Evolutionary conservation across 2,329 filamentous ascomycete genomes (phyloP).

Genomic region (Samsoniella hepiali): DNA sequence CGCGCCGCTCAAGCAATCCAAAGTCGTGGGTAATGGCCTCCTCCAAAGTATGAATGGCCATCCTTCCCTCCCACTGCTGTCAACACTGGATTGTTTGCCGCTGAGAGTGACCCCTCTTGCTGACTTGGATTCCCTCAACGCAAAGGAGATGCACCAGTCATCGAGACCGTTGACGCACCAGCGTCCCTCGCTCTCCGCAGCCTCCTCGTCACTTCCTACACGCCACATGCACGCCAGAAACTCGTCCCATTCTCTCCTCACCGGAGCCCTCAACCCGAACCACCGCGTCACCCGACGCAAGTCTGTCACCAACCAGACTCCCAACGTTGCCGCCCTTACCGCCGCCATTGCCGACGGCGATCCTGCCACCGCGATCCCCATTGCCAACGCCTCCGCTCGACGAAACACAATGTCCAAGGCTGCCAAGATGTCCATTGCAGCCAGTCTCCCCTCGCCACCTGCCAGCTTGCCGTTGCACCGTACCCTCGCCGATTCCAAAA

Average conservation of each 20-base stretch:
- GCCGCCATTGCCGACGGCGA: constrained; percentile 69
- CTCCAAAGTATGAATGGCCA: constrained; percentile 52
- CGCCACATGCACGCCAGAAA: constrained; percentile 68
- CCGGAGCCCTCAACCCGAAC: constrained; percentile 71
- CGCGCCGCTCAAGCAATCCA: constrained; percentile 32
- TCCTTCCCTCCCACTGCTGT: constrained; percentile 12
- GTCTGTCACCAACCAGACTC: constrained; percentile 76
- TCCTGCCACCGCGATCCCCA: constrained; percentile 52
- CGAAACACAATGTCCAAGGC: constrained; percentile 69
- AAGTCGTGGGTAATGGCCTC: constrained; percentile 55
- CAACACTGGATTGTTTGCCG: constrained; percentile 25
- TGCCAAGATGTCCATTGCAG: constrained; percentile 49
- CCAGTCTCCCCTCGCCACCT: constrained; percentile 60
- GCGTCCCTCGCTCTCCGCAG: constrained; percentile 57
- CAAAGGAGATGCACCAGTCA: constrained; percentile 61
- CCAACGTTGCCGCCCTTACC: constrained; percentile 72
- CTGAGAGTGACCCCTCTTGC: constrained; percentile 27
- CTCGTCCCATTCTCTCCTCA: constrained; percentile 78
- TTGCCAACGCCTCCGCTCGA: constrained; percentile 51
- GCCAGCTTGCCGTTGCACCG: constrained; percentile 63
- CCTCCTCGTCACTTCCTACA: constrained; percentile 53
- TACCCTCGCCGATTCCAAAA: constrained; percentile 48
- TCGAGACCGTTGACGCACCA: constrained; percentile 65
- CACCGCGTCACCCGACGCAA: constrained; percentile 90
- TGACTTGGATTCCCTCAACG: constrained; percentile 30